Base-by-base conservation (phyloP, 2,329 filamentous ascomycete species). In the Triangularia verruculosa region DNA sequence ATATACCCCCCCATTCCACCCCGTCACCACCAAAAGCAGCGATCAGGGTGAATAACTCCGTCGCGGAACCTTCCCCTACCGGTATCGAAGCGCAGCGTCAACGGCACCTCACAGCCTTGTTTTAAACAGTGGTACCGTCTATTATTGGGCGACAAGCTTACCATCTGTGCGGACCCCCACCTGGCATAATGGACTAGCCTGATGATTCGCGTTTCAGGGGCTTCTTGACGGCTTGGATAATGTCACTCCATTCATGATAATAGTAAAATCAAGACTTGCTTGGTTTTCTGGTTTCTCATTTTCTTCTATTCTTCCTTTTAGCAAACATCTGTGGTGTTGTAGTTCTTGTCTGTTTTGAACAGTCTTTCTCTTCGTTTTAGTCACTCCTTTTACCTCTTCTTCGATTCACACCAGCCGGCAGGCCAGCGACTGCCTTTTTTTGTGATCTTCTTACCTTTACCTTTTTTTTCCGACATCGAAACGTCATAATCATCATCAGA, bases 131-230 rank as follows among this genome's bases (percentile, higher is more conserved):
- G 12, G 22, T 24, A 54, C 51, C 22, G 22, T 25, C 11, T 54
- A 15, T 27, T 24, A 54, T n/a, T 25, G 25, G 51, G n/a, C 17
- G 15, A 8, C 51, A 9, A 9, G 4, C 47, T 27, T 25, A 5
- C 34, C 6, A 39, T 5, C 34, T 12, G 2, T 39, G 17, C 34
- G 13, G 17, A 1, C 34, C 34, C 32, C 34, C 13, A 3, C 4
- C 34, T 39, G 17, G 51, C 51, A 54, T 54, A 13, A 54, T 13
- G 30, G 54, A 51, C n/a, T 27, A 63, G 43, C 59, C 59, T 62
- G 59, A 47, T 27, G 61, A 64, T 66, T 57, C 61, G 32, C 43
- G 66, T 67, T 67, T 66, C 66, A 67, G 59, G 53, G 34, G 34
- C 28, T 27, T 43, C 27, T 51, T 53, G 5, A 34, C 4, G 54